A percentile compares a stretch with the other conserved stretches of the same genome.
Conservation (phyloP, 768 basidiomycete species). For the Sporobolomyces phaffii region DNA sequence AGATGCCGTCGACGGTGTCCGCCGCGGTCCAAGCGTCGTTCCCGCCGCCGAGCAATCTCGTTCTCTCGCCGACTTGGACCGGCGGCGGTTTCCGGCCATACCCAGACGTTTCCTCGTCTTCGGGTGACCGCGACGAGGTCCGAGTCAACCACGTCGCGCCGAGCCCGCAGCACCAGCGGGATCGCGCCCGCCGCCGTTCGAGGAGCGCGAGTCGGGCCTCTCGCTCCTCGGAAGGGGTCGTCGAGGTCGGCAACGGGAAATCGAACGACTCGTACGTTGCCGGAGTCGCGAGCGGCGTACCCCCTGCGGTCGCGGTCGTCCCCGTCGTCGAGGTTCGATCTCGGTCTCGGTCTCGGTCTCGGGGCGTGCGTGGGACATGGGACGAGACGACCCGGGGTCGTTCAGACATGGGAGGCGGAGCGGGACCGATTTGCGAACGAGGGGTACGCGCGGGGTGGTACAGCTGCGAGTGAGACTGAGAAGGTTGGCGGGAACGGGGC, state of each 20-base stretch:
- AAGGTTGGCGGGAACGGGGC: conserved; percentile 3
- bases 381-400: neutral
- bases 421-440: neutral
- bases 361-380: neutral
- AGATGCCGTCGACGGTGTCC: no score
- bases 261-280: conserved; percentile 18
- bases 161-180: neutral
- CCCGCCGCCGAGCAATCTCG: neutral
- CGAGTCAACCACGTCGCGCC: neutral
- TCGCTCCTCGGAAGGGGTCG: neutral
- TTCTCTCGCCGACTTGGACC: neutral
- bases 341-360: no score
- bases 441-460: neutral
- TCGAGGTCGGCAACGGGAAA: neutral
- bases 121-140: neutral
- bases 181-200: neutral
- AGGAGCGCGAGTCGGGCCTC: neutral
- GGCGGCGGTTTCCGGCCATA: neutral
- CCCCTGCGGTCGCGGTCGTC: no score
- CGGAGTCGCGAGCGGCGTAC: neutral
- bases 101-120: neutral
- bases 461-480: neutral
- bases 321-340: no score
- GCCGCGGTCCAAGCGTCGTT: no score
- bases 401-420: conserved; percentile 3